Conservation (phyloP, 192 early-diverging fungal species). For the Backusella australiensis region DNA sequence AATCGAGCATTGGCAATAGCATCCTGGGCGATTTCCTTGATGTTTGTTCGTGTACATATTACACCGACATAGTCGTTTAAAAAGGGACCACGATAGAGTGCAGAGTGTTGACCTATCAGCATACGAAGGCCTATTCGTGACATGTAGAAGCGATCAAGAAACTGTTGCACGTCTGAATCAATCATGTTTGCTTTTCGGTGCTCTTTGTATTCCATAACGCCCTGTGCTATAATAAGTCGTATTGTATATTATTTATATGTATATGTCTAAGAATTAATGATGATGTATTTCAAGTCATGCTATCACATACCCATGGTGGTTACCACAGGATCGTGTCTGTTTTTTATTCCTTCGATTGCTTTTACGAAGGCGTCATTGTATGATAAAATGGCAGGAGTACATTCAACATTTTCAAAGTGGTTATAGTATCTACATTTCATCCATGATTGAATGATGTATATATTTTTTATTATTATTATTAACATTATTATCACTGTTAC, state of each 20-base stretch:
- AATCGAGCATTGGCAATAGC: slow-evolving; percentile 90
- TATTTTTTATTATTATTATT: not conserved
- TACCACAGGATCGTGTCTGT: slow-evolving; percentile 89
- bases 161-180: slow-evolving; percentile 80
- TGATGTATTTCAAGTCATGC: not conserved
- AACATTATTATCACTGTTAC: not conserved
- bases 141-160: slow-evolving; percentile 95
- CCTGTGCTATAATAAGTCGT: slow-evolving; percentile 69
- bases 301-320: slow-evolving; percentile 68
- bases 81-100: slow-evolving; percentile 60
- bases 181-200: slow-evolving; percentile 41
- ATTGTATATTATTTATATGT: slow-evolving; percentile 1
- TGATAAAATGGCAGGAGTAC: slow-evolving; percentile 64
- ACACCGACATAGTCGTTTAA: slow-evolving; percentile 84
- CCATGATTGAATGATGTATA: not conserved
- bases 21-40: slow-evolving; percentile 78
- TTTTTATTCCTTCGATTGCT: slow-evolving; percentile 88
- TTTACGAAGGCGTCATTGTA: slow-evolving; percentile 87
- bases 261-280: not conserved
- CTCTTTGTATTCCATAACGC: slow-evolving; percentile 89
- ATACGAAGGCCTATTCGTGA: slow-evolving; percentile 95
- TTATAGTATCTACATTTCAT: slow-evolving; percentile 38
- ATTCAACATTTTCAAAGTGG: slow-evolving; percentile 50
- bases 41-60: slow-evolving; percentile 85
- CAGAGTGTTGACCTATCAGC: slow-evolving; percentile 85